Conservation (phyloP, 2,329 filamentous ascomycete genomes). For the Nigrograna mackinnonii region DNA sequence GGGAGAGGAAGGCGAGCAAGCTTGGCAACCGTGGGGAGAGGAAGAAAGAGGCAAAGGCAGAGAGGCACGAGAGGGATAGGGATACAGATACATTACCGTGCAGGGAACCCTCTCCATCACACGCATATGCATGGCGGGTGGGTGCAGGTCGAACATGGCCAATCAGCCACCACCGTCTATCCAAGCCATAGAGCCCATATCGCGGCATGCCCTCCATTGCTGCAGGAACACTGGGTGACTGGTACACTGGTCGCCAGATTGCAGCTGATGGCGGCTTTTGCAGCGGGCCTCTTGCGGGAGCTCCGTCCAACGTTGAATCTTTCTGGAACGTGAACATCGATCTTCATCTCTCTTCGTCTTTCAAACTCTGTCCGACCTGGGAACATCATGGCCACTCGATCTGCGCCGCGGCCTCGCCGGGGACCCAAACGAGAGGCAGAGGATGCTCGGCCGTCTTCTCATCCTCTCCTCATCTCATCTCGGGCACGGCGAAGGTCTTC, state of each 20-base stretch:
- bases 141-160: slow-evolving; percentile 33
- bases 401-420: neutral
- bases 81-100: neutral
- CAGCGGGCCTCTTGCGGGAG: neutral
- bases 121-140: slow-evolving; percentile 44
- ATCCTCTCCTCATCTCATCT: slow-evolving; percentile 7
- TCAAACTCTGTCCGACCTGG: neutral
- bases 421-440: slow-evolving; percentile 2
- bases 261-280: slow-evolving; percentile 19
- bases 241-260: slow-evolving; percentile 8
- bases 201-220: slow-evolving; percentile 39
- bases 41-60: neutral
- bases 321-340: slow-evolving; percentile 14
- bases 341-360: slow-evolving; percentile 6
- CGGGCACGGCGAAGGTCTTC: slow-evolving; percentile 15
- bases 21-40: neutral
- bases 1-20: slow-evolving; percentile 1
- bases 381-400: slow-evolving; percentile 5
- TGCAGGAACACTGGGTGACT: slow-evolving; percentile 40
- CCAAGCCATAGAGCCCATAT: slow-evolving; percentile 27
- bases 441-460: neutral
- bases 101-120: slow-evolving; percentile 34
- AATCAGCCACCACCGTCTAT: slow-evolving; percentile 19
- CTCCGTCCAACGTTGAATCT: slow-evolving; percentile 10
- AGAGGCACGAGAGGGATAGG: neutral